Evolutionary conservation across 805 yeast species (phyloP).

Genomic region (Cyberlindnera xylosilytica): DNA sequence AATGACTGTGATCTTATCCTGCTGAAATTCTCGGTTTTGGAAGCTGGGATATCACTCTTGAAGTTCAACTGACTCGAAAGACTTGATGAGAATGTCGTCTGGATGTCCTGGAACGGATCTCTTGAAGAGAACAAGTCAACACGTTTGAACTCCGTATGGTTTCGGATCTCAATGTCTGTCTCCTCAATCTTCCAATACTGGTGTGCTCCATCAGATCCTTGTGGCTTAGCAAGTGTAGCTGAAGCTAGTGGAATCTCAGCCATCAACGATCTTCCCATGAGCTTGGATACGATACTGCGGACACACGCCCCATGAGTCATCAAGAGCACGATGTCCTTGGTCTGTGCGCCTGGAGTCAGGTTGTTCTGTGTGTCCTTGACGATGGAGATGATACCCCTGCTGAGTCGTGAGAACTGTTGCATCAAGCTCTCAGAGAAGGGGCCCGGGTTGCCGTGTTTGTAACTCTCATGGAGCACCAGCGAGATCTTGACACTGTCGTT

Average conservation of each 20-base stretch:
- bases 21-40: constrained; percentile 13
- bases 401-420: constrained; percentile 35
- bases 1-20: constrained; percentile 25
- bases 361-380: constrained; percentile 25
- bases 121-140: constrained; percentile 19
- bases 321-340: constrained; percentile 32
- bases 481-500: constrained; percentile 27
- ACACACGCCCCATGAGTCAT: constrained; percentile 45
- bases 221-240: constrained; percentile 24
- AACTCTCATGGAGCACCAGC: constrained; percentile 32
- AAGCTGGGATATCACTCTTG: constrained; percentile 16
- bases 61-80: constrained; percentile 19
- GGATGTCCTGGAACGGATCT: constrained; percentile 26
- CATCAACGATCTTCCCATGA: constrained; percentile 36
- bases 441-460: constrained; percentile 39
- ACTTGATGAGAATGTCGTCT: constrained; percentile 20
- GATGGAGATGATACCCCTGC: constrained; percentile 32
- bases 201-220: constrained; percentile 2
- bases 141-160: constrained; percentile 6
- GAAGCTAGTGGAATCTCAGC: constrained; percentile 40
- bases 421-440: constrained; percentile 39
- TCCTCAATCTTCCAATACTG: constrained; percentile 24
- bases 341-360: constrained; percentile 23
- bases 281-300: constrained; percentile 36
- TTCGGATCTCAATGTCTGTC: constrained; percentile 26